Evolutionary conservation across 371 early-diverging fungal species (phyloP), one percentile per base, ranked within the genome.

Genomic region (Saksenaea oblongispora): DNA sequence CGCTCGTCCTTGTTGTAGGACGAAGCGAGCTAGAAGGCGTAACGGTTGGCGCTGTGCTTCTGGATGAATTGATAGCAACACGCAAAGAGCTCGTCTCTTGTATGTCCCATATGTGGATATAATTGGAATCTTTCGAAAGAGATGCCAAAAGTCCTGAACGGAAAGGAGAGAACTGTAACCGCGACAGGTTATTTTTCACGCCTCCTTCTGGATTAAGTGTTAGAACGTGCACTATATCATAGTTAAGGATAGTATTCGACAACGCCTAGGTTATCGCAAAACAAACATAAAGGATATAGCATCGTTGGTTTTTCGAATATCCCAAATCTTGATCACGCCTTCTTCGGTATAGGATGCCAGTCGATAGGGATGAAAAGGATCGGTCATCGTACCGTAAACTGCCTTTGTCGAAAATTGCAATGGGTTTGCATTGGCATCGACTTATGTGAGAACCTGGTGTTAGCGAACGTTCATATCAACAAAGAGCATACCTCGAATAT

Each of bases 281-380:
- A 51, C 10, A 41, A 42, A 27, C 26, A 34, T 28, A 76, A 72
- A 71, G 74, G 72, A 75, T 75, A 83, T 75, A 28, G 92, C 77
- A 37, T 91, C 91, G 1, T 77, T 74, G 5, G 85, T 63, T 54
- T 89, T 90, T 31, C 95, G 80, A 31, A 78, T 66, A 65, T 95
- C 95, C 93, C 93, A 95, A n/a, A 93, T 60, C 53, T 85, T 81
- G 54, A 95, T 83, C 10, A 82, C 75, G 5, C 87, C 87, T 59
- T 91, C 91, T 15, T 89, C 91, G 0, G 87, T 84, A 60, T 79
- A 90, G 1, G 91, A 90, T 0, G 92, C 91, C 57, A 93, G 71
- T 34, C 92, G 84, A 63, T 87, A 72, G 10, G 83, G 65, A 61
- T 89, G 75, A 71, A 90, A 92, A 0, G 93, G 93, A 71, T 94